phyloP scores from a whole-genome alignment of 163 green algal genomes.

The Volvox carteri region DNA sequence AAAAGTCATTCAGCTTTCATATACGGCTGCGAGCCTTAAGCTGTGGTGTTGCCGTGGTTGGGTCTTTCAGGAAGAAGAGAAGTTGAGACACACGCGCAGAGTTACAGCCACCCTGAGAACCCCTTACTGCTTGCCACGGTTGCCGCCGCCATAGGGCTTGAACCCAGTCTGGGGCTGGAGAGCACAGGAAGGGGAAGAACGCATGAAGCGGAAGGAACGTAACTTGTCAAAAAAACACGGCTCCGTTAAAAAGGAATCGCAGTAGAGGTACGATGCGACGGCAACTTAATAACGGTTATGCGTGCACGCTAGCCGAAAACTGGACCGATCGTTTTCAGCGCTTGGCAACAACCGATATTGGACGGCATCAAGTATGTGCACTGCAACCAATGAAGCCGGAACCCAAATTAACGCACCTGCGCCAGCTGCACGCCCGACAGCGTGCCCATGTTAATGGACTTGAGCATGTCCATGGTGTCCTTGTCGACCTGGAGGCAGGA shows the following conservation, averaged over 20 bases:
- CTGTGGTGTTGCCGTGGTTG: neutral
- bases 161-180: slow-evolving; percentile 52
- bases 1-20: too few relatives aligned
- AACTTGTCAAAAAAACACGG: too few relatives aligned
- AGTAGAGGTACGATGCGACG: too few relatives aligned
- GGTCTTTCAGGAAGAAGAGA: neutral
- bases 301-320: too few relatives aligned
- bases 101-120: slow-evolving; percentile 28
- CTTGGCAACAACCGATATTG: too few relatives aligned
- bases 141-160: slow-evolving; percentile 48
- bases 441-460: slow-evolving; percentile 91
- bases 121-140: slow-evolving; percentile 41
- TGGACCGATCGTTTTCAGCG: too few relatives aligned
- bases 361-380: too few relatives aligned
- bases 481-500: slow-evolving; percentile 78
- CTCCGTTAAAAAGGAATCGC: too few relatives aligned
- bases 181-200: neutral
- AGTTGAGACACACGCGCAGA: neutral
- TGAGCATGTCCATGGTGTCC: slow-evolving; percentile 98
- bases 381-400: too few relatives aligned
- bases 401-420: slow-evolving; percentile 28
- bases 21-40: too few relatives aligned
- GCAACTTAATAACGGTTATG: too few relatives aligned
- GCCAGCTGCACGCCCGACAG: slow-evolving; percentile 87
- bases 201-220: neutral